phyloP scores from a whole-genome alignment of 768 basidiomycete species.

The Clavulina sp. region DNA sequence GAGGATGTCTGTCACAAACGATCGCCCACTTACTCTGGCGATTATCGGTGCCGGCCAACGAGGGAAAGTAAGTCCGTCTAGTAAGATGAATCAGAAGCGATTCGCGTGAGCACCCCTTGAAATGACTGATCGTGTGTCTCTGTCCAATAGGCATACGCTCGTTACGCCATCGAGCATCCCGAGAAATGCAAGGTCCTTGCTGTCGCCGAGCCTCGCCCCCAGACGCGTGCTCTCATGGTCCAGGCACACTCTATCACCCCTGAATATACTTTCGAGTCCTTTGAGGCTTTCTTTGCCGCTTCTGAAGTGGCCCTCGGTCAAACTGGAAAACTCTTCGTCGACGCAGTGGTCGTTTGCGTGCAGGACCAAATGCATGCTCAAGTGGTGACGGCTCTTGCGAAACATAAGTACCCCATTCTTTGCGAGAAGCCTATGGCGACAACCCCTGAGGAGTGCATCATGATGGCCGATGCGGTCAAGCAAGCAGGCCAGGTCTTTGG shows the following conservation, averaged over 20 bases:
- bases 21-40: constrained; percentile 44
- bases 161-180: constrained; percentile 43
- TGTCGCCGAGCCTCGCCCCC: constrained; percentile 65
- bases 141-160: constrained; percentile 36
- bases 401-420: constrained; percentile 72
- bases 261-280: constrained; percentile 53
- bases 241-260: constrained; percentile 38
- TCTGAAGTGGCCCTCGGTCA: constrained; percentile 39
- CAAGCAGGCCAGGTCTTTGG: constrained; percentile 62
- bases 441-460: constrained; percentile 47
- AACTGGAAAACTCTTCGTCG: constrained; percentile 53
- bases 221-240: constrained; percentile 43
- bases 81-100: neutral
- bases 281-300: constrained; percentile 50
- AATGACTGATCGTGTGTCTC: neutral
- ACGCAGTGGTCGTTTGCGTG: constrained; percentile 66
- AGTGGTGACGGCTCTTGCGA: constrained; percentile 54
- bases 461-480: constrained; percentile 55
- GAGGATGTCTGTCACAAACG: neutral
- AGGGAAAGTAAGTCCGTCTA: constrained; percentile 39
- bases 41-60: constrained; percentile 74
- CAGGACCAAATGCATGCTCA: constrained; percentile 67
- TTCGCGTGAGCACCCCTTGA: neutral
- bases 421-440: constrained; percentile 93
- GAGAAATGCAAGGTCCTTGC: constrained; percentile 58